Conservation (phyloP, 2,329 filamentous ascomycete species). For the Sporothrix protearum region DNA sequence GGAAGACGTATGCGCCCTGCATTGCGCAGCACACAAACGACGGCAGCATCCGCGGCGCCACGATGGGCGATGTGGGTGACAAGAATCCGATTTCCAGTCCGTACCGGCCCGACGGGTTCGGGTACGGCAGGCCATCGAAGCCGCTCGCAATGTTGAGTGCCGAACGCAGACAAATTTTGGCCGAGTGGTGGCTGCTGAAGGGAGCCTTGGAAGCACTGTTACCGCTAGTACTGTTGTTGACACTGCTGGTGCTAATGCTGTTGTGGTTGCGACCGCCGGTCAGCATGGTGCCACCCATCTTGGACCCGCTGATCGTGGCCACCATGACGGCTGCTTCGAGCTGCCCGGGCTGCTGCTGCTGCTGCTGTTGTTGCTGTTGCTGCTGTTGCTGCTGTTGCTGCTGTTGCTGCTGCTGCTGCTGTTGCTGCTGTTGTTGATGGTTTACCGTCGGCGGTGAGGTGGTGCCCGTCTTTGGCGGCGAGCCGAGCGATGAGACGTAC, state of each 20-base stretch:
- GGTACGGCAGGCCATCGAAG: conserved; percentile 47
- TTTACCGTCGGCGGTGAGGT: neutral
- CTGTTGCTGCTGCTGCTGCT: conserved; percentile 10
- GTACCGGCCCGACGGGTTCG: conserved; percentile 40
- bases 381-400: conserved; percentile 12
- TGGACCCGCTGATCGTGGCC: neutral
- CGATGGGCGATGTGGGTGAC: conserved; percentile 38
- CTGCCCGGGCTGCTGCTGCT: neutral
- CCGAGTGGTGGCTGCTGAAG: conserved; percentile 46
- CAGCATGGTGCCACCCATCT: neutral
- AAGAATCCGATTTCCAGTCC: conserved; percentile 36
- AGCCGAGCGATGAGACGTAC: conserved; percentile 4
- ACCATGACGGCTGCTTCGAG: neutral
- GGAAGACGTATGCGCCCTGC: conserved; percentile 44
- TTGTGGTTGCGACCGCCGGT: neutral
- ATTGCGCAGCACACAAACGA: conserved; percentile 46
- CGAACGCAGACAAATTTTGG: conserved; percentile 48
- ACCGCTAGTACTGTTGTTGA: neutral
- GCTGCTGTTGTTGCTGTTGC: conserved; percentile 10
- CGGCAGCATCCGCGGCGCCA: conserved; percentile 45
- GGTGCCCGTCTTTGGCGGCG: neutral
- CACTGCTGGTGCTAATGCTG: neutral
- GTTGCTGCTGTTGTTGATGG: conserved; percentile 4
- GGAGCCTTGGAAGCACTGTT: conserved; percentile 31
- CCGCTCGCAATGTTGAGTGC: conserved; percentile 47